Evolutionary conservation across 306 rosid genomes (phyloP).

Genomic region (Sphenostylis stenocarpa): DNA sequence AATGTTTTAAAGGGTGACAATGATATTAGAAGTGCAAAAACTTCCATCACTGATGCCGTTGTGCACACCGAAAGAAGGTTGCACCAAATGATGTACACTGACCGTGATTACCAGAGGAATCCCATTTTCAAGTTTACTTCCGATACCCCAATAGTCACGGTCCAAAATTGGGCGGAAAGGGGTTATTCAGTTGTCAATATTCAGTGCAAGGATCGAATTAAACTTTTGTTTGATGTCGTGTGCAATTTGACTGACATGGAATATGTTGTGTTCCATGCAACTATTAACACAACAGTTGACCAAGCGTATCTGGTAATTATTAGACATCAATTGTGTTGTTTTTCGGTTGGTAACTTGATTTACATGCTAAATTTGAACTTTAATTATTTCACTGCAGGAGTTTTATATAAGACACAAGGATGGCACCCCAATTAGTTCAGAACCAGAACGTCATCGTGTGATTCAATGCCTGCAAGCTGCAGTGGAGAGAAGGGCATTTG

Average conservation of each 20-base stretch:
- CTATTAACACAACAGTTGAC: conserved; percentile 60
- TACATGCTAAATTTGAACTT: background rate
- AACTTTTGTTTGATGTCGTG: conserved; percentile 85
- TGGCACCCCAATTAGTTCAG: conserved; percentile 95
- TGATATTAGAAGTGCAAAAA: conserved; percentile 71
- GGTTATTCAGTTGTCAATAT: conserved; percentile 85
- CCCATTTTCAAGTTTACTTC: conserved; percentile 50
- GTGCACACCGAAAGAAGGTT: conserved; percentile 81
- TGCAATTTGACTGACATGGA: conserved; percentile 94
- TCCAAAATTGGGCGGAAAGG: conserved; percentile 85
- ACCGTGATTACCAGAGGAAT: conserved; percentile 79
- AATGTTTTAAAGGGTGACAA: conserved; percentile 83
- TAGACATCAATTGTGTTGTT: background rate
- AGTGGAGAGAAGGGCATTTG: conserved; percentile 70
- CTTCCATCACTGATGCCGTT: conserved; percentile 59
- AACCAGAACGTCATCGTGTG: conserved; percentile 84
- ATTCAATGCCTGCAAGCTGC: conserved; percentile 91
- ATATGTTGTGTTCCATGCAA: conserved; percentile 92
- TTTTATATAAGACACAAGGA: conserved; percentile 86
- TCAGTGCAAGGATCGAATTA: conserved; percentile 82
- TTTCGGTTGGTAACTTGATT: background rate
- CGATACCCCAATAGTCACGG: conserved; percentile 64
- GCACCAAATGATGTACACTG: conserved; percentile 93
- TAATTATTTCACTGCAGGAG: conserved; percentile 52
- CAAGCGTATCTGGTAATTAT: conserved; percentile 65